These are phyloP conservation scores for Grosmannia huntii DNA, from an alignment of 2,329 filamentous ascomycete species.

Conservation along the genomic window DNA sequence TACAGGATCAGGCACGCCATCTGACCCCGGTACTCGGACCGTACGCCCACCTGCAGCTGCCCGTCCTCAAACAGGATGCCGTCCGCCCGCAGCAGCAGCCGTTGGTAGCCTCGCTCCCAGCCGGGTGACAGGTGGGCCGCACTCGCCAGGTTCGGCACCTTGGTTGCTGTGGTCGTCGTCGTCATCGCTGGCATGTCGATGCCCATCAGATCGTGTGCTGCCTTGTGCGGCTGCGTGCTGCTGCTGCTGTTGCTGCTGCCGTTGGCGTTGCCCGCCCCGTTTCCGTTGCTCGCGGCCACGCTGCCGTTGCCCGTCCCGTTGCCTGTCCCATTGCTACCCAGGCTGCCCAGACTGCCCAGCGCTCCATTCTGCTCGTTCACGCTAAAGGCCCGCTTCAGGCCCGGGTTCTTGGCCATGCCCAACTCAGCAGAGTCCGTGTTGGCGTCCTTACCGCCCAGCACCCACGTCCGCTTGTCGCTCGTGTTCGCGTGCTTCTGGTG, in stretches of 20 bases:
- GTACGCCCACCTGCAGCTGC: conserved; percentile 82
- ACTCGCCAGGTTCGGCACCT: conserved; percentile 75
- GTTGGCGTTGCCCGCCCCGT: background rate
- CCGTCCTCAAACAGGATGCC: conserved; percentile 91
- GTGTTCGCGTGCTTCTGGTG: conserved; percentile 91
- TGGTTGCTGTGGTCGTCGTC: conserved; percentile 31
- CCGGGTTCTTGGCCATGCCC: conserved; percentile 65
- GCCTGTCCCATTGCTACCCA: background rate
- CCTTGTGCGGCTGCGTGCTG: conserved; percentile 21
- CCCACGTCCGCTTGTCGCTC: conserved; percentile 93
- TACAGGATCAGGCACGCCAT: conserved; percentile 93
- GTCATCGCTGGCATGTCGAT: conserved; percentile 58
- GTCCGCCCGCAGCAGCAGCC: conserved; percentile 65
- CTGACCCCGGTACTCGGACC: conserved; percentile 90
- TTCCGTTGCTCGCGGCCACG: background rate
- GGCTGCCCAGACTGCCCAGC: too few relatives aligned
- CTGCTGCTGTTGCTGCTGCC: background rate
- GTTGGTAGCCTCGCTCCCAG: conserved; percentile 85
- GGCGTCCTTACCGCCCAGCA: conserved; percentile 92
- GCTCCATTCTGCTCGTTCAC: conserved; percentile 32
- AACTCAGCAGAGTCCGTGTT: conserved; percentile 73
- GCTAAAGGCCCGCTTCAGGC: conserved; percentile 78
- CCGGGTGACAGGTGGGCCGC: conserved; percentile 86
- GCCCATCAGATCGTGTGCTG: conserved; percentile 59
- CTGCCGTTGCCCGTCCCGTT: conserved; percentile 29